These are phyloP conservation scores for Botrytis pseudocinerea DNA, from an alignment of 2,329 filamentous ascomycete species.

Conservation along the genomic window DNA sequence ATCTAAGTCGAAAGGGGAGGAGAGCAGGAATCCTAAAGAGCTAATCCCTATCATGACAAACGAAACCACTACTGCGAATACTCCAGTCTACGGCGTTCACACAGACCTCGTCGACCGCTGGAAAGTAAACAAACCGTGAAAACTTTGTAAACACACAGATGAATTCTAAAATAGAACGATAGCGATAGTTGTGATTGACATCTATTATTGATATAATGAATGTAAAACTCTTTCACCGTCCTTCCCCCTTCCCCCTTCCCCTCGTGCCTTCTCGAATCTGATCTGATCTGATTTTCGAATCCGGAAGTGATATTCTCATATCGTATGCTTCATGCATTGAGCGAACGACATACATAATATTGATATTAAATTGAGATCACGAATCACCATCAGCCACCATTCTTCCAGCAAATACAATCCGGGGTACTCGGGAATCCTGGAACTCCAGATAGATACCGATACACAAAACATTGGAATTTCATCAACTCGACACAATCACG, in stretches of 20 bases:
- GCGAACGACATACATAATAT: conserved; percentile 3
- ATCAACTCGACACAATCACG: conserved; percentile 5
- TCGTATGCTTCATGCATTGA: conserved; percentile 1
- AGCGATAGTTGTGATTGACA: background rate
- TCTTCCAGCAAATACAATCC: background rate
- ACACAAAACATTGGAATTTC: background rate
- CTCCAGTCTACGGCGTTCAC: background rate
- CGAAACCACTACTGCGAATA: background rate
- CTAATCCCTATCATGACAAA: background rate
- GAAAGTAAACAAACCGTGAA: background rate
- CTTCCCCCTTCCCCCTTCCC: background rate
- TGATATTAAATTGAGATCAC: conserved; percentile 1
- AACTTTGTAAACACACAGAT: background rate
- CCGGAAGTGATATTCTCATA: background rate
- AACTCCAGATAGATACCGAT: background rate
- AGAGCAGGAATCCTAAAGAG: background rate
- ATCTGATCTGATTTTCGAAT: background rate
- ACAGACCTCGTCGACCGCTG: background rate
- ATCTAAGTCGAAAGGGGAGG: background rate
- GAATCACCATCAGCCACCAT: background rate
- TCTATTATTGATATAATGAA: background rate
- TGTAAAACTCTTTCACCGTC: background rate
- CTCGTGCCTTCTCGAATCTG: background rate
- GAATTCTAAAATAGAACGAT: background rate
- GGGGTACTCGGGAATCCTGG: background rate